Evolutionary conservation across 306 rosid species (phyloP).

Genomic region (Prunus dulcis): DNA sequence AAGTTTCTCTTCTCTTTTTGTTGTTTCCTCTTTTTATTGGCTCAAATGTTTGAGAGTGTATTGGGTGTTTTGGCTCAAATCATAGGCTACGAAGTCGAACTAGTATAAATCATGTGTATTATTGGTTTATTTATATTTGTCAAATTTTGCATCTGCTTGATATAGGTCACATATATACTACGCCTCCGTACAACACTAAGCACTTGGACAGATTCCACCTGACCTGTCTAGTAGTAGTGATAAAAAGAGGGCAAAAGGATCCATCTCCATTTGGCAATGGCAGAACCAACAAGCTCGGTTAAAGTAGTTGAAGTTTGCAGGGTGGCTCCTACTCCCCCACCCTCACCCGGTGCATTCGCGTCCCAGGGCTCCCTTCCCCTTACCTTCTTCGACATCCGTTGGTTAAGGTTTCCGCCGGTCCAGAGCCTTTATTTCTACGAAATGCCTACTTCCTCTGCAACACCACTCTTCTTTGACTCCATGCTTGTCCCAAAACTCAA

Average conservation of each 20-base stretch:
- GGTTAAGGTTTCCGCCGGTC: background rate
- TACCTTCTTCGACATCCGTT: conserved; percentile 15
- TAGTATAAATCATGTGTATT: no score
- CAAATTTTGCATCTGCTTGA: no score
- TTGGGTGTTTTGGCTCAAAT: no score
- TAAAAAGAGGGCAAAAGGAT: background rate
- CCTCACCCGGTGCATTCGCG: background rate
- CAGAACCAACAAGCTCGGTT: background rate
- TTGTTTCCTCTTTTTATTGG: no score
- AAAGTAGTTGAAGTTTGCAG: background rate
- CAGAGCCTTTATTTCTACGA: conserved; percentile 41
- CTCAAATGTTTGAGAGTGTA: no score
- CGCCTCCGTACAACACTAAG: no score
- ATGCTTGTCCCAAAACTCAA: conserved; percentile 24
- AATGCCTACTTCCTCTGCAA: background rate
- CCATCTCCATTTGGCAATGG: background rate
- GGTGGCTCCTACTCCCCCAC: background rate
- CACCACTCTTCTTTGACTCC: background rate
- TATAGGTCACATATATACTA: no score
- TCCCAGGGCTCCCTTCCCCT: conserved; percentile 2
- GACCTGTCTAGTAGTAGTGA: no score
- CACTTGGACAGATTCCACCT: no score
- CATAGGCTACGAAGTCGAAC: no score
- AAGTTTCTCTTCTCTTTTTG: no score
- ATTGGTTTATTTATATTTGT: no score